Evolutionary conservation across 345 rosid species (phyloP).

Genomic region (Isatis tinctoria): DNA sequence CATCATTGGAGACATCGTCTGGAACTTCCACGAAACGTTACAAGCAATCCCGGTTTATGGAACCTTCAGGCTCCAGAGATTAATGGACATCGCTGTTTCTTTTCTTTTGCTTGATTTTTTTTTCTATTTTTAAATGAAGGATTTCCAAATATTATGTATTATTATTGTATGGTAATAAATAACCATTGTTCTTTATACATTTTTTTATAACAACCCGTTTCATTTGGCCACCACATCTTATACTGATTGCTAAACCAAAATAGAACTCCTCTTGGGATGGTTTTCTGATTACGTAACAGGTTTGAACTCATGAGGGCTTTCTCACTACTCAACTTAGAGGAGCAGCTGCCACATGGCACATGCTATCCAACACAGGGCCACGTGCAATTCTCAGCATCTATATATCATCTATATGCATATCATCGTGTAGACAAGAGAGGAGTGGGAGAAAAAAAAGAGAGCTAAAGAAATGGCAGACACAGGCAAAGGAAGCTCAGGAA

Average conservation of each 20-base stretch:
- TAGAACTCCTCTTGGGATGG: neutral
- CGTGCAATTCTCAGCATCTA: neutral
- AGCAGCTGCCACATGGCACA: constrained; percentile 20
- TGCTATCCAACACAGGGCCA: neutral
- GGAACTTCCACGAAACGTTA: no score
- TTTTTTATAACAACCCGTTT: no score
- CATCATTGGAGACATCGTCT: no score
- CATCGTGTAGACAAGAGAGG: neutral
- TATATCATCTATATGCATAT: neutral
- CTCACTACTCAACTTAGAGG: constrained; percentile 5
- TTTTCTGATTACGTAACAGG: constrained; percentile 5
- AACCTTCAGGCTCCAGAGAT: no score
- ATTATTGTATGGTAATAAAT: no score
- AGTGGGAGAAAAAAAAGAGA: neutral
- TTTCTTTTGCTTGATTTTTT: no score
- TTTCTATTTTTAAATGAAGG: no score
- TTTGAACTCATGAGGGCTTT: constrained; percentile 5
- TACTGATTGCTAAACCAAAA: neutral
- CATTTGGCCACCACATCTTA: no score
- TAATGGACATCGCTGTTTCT: no score
- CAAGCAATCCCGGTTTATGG: no score
- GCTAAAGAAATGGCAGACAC: constrained; percentile 27
- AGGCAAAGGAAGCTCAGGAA: constrained; percentile 9
- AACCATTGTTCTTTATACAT: no score
- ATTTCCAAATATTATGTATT: no score